These are phyloP conservation scores for Dillenia turbinata DNA, from an alignment of 164 flowering plant species.

Conservation along the genomic window DNA sequence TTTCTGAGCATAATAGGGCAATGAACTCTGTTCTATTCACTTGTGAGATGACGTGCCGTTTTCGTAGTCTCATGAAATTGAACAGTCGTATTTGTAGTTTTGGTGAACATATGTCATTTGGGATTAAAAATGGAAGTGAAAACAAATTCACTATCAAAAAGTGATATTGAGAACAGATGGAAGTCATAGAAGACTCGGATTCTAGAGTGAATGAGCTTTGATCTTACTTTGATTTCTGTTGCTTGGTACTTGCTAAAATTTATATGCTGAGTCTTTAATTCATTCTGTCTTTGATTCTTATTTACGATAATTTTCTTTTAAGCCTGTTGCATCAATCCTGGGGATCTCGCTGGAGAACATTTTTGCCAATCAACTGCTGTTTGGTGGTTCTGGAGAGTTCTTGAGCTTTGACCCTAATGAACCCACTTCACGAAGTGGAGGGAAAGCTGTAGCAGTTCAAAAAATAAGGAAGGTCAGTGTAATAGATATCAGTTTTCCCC, in stretches of 20 bases:
- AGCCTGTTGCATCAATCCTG: slow-evolving; percentile 90
- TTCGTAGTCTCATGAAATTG: no score
- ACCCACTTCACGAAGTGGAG: slow-evolving; percentile 97
- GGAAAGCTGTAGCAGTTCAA: slow-evolving; percentile 89
- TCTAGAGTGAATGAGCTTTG: no score
- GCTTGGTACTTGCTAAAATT: background rate
- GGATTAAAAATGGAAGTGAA: no score
- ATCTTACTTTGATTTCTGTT: background rate
- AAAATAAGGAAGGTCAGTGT: slow-evolving; percentile 63
- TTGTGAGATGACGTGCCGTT: no score
- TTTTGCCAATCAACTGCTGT: slow-evolving; percentile 80
- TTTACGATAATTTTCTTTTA: slow-evolving; percentile 16
- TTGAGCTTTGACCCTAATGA: slow-evolving; percentile 77
- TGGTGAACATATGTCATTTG: no score
- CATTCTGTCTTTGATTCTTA: background rate
- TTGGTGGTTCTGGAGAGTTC: slow-evolving; percentile 76
- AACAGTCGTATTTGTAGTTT: no score
- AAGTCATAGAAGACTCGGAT: no score
- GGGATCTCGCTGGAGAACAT: slow-evolving; percentile 79
- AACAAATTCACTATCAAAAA: no score
- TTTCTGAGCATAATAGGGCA: no score
- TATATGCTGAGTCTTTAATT: background rate
- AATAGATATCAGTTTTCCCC: background rate
- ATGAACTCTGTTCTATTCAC: no score
- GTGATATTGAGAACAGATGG: no score